Percentiles rank a stretch among this genome's conserved stretches.
These are phyloP conservation scores for Tetrahymena malaccensis DNA, from an alignment of 73 alveolate species.

Conservation along the genomic window DNA sequence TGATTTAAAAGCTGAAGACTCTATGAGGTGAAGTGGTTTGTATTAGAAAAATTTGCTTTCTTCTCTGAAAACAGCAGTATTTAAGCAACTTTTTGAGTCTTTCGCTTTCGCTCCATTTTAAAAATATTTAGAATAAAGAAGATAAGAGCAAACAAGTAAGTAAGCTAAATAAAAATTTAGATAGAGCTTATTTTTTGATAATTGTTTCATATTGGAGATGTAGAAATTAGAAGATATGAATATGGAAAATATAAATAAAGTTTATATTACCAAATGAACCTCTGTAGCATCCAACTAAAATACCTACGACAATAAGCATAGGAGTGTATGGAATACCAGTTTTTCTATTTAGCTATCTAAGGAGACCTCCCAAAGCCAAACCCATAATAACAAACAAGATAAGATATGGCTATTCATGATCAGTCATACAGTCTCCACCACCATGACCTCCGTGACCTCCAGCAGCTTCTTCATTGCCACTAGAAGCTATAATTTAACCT, in stretches of 20 bases:
- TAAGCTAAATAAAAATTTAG: neutral
- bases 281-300: slow-evolving; percentile 19
- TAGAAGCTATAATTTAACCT: neutral
- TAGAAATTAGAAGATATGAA: neutral
- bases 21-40: neutral
- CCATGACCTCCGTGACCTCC: neutral
- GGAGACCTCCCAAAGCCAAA: neutral
- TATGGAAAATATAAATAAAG: neutral
- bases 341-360: neutral
- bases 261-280: neutral
- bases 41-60: no score
- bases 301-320: slow-evolving; percentile 27
- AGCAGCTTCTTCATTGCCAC: neutral
- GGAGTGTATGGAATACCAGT: slow-evolving; percentile 47
- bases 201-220: no score
- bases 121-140: no score
- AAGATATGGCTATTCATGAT: neutral
- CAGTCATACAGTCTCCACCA: neutral
- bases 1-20: neutral
- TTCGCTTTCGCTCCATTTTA: neutral
- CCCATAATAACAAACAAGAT: neutral
- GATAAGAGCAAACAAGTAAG: neutral
- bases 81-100: no score
- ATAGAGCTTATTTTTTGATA: neutral
- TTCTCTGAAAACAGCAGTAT: neutral